Conservation (phyloP, 2,329 filamentous ascomycete species). For the Cucurbitaria berberidis region DNA sequence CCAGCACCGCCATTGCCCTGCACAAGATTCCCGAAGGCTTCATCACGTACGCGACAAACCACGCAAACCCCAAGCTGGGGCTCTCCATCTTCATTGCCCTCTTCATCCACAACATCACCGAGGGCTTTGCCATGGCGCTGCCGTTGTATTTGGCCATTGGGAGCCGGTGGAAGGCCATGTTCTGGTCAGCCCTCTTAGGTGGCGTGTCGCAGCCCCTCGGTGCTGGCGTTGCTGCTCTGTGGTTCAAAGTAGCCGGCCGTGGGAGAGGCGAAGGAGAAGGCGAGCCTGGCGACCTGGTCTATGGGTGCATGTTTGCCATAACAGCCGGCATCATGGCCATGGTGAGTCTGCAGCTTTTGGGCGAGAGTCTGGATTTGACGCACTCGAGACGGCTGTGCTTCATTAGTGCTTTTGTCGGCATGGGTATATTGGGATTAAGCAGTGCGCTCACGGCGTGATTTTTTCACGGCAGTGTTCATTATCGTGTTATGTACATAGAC, state of each 20-base stretch:
- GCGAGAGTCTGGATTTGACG: slow-evolving; percentile 82
- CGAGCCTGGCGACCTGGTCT: slow-evolving; percentile 63
- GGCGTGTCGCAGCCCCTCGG: slow-evolving; percentile 87
- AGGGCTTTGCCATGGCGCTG: slow-evolving; percentile 92
- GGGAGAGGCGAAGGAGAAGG: slow-evolving; percentile 52
- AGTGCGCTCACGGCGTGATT: slow-evolving; percentile 74
- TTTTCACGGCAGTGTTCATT: not conserved
- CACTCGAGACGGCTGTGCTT: slow-evolving; percentile 80
- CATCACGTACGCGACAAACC: slow-evolving; percentile 96
- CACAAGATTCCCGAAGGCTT: slow-evolving; percentile 91
- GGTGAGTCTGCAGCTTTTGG: slow-evolving; percentile 87
- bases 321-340: slow-evolving; percentile 96
- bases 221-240: slow-evolving; percentile 80
- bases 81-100: slow-evolving; percentile 93
- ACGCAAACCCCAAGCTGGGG: slow-evolving; percentile 87
- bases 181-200: slow-evolving; percentile 82
- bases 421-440: slow-evolving; percentile 85
- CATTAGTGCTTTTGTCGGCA: slow-evolving; percentile 81
- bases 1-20: slow-evolving; percentile 89
- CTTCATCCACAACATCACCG: slow-evolving; percentile 97
- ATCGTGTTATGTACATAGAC: not conserved
- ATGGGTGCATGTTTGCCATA: slow-evolving; percentile 82
- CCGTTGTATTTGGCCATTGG: slow-evolving; percentile 90
- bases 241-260: slow-evolving; percentile 75
- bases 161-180: slow-evolving; percentile 79